Conservation (phyloP, 441 rosid genomes). For the Theobroma grandiflorum region DNA sequence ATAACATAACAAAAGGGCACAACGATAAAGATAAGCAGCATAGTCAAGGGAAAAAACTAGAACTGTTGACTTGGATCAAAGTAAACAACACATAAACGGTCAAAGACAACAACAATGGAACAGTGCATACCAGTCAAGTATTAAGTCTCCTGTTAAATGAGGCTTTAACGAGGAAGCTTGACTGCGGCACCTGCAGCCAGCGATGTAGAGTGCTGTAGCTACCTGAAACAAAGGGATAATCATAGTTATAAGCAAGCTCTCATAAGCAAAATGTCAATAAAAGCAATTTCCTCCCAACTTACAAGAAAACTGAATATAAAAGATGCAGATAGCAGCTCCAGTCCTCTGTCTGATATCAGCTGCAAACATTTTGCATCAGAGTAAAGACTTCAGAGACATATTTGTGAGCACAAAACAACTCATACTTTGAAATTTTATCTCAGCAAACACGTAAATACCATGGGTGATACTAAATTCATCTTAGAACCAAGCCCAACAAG, state of each 20-base stretch:
- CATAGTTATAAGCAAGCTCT: background rate
- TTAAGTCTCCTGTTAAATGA: conserved; percentile 67
- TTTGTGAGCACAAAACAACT: too few relatives aligned
- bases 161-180: conserved; percentile 79
- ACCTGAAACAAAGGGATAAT: conserved; percentile 46
- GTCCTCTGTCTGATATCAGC: conserved; percentile 82
- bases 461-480: conserved; percentile 60
- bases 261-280: background rate
- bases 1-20: conserved; percentile 33
- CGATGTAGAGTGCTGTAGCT: conserved; percentile 54
- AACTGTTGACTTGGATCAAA: conserved; percentile 7
- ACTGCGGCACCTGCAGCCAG: conserved; percentile 62
- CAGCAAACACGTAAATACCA: conserved; percentile 43
- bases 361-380: conserved; percentile 36
- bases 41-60: background rate
- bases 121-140: conserved; percentile 67
- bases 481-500: conserved; percentile 64
- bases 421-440: too few relatives aligned
- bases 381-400: background rate
- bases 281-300: conserved; percentile 36
- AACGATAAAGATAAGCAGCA: conserved; percentile 14
- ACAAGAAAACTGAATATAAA: conserved; percentile 68
- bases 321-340: conserved; percentile 79
- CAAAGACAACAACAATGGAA: background rate
- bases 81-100: conserved; percentile 14